Evolutionary conservation across 1,284 basidiomycete genomes (phyloP), one percentile per base, ranked within the genome.

Genomic region (Pulchroboletus neoregius): DNA sequence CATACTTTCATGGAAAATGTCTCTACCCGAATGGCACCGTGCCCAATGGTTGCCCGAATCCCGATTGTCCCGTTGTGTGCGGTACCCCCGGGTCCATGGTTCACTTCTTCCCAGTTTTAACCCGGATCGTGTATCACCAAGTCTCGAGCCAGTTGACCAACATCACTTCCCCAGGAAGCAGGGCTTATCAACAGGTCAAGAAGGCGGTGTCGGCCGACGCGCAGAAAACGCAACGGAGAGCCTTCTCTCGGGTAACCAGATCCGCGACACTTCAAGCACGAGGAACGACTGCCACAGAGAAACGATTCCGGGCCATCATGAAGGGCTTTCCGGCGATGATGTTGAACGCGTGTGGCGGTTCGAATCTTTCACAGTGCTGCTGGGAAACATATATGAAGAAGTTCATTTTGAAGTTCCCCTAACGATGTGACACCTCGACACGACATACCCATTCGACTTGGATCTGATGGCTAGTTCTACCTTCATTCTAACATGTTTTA

Each of bases 71-170:
- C 27, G 75, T 85, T 48, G 76, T 86, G 35, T 87, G 85, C 55
- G 85, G 86, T 57, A 88, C 85, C 6, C 83, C 86, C n/a, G 85
- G 85, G 12, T 87, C 84, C 6, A 67, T 88, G 55, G 75, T 82
- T 6, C 82, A 87, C 65, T 84, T 79, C 68, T 87, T 74, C 63
- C 45, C 68, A 9, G 71, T 57, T 22, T 68, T 87, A 23, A 59
- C 68, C 32, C 66, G 57, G 46, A 75, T 82, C 58, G 78, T 71
- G 6, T 81, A 70, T 65, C 70, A 77, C 40, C 52, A 71, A 45
- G 75, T 74, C n/a, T 61, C 52, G 23, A 49, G 55, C 8, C 52
- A 70, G 18, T 56, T 81, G 27, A 48, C 63, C 36, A 56, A 60
- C 2, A 52, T 75, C 41, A 55, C 68, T 0, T 60, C 60, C 5